Percentiles rank a stretch among this genome's conserved stretches.
phyloP scores from a whole-genome alignment of 192 early-diverging fungal genomes.

The Allomyces javanicus region DNA sequence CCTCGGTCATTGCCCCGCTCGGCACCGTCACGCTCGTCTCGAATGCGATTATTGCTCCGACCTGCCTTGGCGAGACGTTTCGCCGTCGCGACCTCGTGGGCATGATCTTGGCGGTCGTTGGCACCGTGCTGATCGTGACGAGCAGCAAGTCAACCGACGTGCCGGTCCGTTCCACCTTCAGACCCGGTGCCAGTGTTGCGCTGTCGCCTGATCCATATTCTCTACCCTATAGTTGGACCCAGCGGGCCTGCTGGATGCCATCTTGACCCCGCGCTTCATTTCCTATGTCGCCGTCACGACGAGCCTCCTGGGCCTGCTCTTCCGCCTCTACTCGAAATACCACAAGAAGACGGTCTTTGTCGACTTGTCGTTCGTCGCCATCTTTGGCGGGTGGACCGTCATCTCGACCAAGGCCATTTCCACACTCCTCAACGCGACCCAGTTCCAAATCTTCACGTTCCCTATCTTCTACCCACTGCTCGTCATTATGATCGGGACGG shows the following conservation, averaged over 20 bases:
- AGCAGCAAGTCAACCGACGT: constrained; percentile 35
- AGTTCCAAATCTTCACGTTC: constrained; percentile 41
- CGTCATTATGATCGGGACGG: constrained; percentile 33
- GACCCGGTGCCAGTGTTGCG: background rate
- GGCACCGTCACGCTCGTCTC: constrained; percentile 50
- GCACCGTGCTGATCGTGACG: constrained; percentile 39
- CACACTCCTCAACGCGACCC: constrained; percentile 36
- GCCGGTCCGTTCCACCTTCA: constrained; percentile 12
- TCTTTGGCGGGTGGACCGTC: constrained; percentile 54
- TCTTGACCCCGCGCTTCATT: constrained; percentile 25
- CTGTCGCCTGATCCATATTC: background rate
- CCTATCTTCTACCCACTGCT: constrained; percentile 41
- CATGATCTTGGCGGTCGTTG: constrained; percentile 35
- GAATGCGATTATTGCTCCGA: constrained; percentile 49
- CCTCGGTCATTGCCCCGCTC: constrained; percentile 48
- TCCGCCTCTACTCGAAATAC: constrained; percentile 20
- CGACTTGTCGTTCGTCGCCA: constrained; percentile 42
- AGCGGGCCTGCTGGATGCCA: constrained; percentile 23
- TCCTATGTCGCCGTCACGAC: constrained; percentile 29
- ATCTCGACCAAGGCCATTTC: constrained; percentile 47
- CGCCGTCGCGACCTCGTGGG: constrained; percentile 36
- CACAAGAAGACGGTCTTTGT: constrained; percentile 34
- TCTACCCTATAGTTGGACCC: constrained; percentile 8
- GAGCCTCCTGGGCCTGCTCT: constrained; percentile 12
- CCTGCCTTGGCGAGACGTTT: constrained; percentile 42